Conservation (phyloP, 768 basidiomycete species). For the Botryobasidium botryosum region DNA sequence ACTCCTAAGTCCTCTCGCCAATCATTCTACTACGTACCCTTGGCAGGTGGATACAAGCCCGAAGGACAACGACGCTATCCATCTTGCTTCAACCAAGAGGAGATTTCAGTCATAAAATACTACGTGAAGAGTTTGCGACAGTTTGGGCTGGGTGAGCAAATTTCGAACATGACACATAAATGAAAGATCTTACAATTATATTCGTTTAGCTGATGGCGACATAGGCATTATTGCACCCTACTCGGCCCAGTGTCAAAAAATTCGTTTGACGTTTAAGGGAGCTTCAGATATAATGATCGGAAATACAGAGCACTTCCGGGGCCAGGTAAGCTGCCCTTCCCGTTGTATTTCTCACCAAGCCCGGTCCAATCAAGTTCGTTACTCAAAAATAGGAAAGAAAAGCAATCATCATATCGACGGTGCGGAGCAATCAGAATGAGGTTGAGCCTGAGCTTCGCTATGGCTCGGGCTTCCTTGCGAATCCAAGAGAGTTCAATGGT, state of each 20-base stretch:
- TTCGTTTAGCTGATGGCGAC: conserved; percentile 27
- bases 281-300: conserved; percentile 34
- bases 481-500: conserved; percentile 9
- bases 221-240: conserved; percentile 49
- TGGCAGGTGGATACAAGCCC: conserved; percentile 11
- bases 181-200: not conserved
- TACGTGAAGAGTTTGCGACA: conserved; percentile 25
- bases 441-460: conserved; percentile 4
- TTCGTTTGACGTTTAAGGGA: conserved; percentile 24
- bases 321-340: conserved; percentile 17
- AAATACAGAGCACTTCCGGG: conserved; percentile 50
- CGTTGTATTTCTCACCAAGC: not conserved
- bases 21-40: not conserved
- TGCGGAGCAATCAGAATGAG: conserved; percentile 3
- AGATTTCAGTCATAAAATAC: conserved; percentile 33
- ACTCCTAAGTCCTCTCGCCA: not conserved
- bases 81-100: conserved; percentile 53
- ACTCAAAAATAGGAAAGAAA: conserved; percentile 8
- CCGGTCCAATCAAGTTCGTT: too few relatives aligned
- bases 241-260: conserved; percentile 37
- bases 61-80: conserved; percentile 55
- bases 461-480: conserved; percentile 5
- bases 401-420: conserved; percentile 11
- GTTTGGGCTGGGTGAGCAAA: conserved; percentile 5
- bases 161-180: not conserved